Percentiles rank a stretch among this genome's conserved stretches.
phyloP scores from a whole-genome alignment of 2,329 filamentous ascomycete genomes.

The Erysiphe neolycopersici region DNA sequence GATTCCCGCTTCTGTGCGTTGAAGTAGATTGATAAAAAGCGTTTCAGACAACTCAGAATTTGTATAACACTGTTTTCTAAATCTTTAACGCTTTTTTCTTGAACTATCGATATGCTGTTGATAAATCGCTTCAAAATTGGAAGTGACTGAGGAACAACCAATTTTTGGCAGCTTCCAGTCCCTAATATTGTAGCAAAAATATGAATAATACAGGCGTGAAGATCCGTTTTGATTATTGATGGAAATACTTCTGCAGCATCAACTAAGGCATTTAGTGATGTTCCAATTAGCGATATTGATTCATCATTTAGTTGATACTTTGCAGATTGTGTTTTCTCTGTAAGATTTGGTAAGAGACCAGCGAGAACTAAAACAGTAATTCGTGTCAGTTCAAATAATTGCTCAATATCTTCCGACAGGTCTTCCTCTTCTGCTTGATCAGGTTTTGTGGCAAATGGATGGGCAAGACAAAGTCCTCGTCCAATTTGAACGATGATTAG shows the following conservation, averaged over 20 bases:
- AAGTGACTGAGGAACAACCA: conserved; percentile 70
- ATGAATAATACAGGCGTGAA: conserved; percentile 89
- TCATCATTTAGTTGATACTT: conserved; percentile 68
- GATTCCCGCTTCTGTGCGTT: conserved; percentile 48
- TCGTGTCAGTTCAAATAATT: conserved; percentile 84
- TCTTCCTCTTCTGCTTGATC: conserved; percentile 43
- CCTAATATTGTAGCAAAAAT: conserved; percentile 85
- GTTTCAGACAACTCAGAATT: conserved; percentile 54
- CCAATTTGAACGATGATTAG: conserved; percentile 85
- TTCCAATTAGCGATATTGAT: conserved; percentile 51
- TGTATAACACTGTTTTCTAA: conserved; percentile 22
- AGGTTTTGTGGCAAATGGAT: conserved; percentile 59
- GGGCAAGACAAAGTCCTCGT: conserved; percentile 64
- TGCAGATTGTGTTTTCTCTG: conserved; percentile 31
- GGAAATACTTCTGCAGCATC: conserved; percentile 92
- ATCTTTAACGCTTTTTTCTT: conserved; percentile 13
- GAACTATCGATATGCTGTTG: conserved; percentile 34
- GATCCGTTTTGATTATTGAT: conserved; percentile 80
- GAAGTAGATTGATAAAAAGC: conserved; percentile 57
- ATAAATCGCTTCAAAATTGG: conserved; percentile 85
- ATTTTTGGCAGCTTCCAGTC: conserved; percentile 62
- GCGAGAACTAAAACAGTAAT: conserved; percentile 88
- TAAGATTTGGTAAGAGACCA: conserved; percentile 61
- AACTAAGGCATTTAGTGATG: conserved; percentile 65
- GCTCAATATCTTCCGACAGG: conserved; percentile 88